Conservation (phyloP, 2,329 filamentous ascomycete genomes). For the Fusarium torulosum region DNA sequence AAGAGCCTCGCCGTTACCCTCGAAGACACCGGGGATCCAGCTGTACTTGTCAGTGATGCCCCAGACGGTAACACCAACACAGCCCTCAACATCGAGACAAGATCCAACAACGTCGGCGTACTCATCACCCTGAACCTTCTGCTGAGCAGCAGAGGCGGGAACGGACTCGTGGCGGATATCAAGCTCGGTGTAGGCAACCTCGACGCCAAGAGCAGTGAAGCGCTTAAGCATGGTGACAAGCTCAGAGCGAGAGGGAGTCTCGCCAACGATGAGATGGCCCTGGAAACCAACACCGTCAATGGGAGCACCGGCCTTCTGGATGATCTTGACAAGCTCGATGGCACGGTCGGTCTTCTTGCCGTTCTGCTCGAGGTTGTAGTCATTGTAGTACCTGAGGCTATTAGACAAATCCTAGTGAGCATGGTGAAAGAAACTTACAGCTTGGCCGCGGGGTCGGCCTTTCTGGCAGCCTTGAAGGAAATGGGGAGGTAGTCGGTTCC, state of each 20-base stretch:
- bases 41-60: conserved; percentile 57
- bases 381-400: conserved; percentile 58
- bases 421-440: conserved; percentile 51
- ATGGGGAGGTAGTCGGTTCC: conserved; percentile 69
- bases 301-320: conserved; percentile 63
- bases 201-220: conserved; percentile 65
- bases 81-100: conserved; percentile 55
- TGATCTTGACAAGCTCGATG: conserved; percentile 59
- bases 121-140: conserved; percentile 61
- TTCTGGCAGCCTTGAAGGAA: conserved; percentile 68
- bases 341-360: conserved; percentile 61
- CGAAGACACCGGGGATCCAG: conserved; percentile 56
- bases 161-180: conserved; percentile 66
- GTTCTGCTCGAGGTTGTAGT: conserved; percentile 71
- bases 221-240: conserved; percentile 61
- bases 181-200: conserved; percentile 72
- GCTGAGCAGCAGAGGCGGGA: conserved; percentile 57
- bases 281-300: conserved; percentile 75
- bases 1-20: conserved; percentile 57
- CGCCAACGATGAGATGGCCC: conserved; percentile 69
- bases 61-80: conserved; percentile 61
- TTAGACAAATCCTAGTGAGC: background rate
- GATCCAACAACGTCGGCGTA: conserved; percentile 58
- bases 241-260: conserved; percentile 59
- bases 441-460: conserved; percentile 67